phyloP scores from a whole-genome alignment of 2,329 filamentous ascomycete genomes.

The Nemania sp. region DNA sequence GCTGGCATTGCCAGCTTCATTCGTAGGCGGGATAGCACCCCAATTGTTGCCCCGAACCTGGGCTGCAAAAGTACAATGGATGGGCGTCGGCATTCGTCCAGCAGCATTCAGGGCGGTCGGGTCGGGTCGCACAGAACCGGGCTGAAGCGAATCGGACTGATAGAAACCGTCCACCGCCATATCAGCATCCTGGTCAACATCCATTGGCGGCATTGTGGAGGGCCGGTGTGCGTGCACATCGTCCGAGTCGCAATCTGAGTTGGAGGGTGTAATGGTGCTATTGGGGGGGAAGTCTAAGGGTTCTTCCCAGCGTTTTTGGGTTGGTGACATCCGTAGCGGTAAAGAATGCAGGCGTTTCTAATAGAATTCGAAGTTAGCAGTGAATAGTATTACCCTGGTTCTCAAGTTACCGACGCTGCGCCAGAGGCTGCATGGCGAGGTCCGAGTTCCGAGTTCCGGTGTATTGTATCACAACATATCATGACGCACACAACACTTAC shows the following conservation, averaged over 20 bases:
- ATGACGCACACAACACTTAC: slow-evolving; percentile 42
- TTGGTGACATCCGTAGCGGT: slow-evolving; percentile 62
- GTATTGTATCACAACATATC: slow-evolving; percentile 8
- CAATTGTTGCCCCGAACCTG: slow-evolving; percentile 67
- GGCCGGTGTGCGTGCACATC: slow-evolving; percentile 49
- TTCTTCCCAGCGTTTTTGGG: slow-evolving; percentile 52
- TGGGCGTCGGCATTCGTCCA: slow-evolving; percentile 69
- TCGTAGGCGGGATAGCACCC: slow-evolving; percentile 51
- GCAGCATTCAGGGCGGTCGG: slow-evolving; percentile 51
- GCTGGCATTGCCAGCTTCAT: slow-evolving; percentile 50
- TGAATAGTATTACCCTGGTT: neutral
- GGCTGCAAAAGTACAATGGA: slow-evolving; percentile 68
- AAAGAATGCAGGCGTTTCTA: slow-evolving; percentile 68
- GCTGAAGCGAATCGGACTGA: slow-evolving; percentile 45
- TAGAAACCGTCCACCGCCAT: slow-evolving; percentile 60
- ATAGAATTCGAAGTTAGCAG: slow-evolving; percentile 13
- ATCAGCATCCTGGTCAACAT: slow-evolving; percentile 61
- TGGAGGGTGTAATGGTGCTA: slow-evolving; percentile 55
- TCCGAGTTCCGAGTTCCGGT: neutral
- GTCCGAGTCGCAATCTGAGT: slow-evolving; percentile 57
- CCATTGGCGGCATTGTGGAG: slow-evolving; percentile 45
- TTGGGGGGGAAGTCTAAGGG: slow-evolving; percentile 46
- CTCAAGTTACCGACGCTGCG: neutral
- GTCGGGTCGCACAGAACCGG: slow-evolving; percentile 51
- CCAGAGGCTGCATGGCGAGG: neutral